Percentiles rank a stretch among this genome's conserved stretches.
Conservation (phyloP, 257 asterid species). For the Avicennia marina region DNA sequence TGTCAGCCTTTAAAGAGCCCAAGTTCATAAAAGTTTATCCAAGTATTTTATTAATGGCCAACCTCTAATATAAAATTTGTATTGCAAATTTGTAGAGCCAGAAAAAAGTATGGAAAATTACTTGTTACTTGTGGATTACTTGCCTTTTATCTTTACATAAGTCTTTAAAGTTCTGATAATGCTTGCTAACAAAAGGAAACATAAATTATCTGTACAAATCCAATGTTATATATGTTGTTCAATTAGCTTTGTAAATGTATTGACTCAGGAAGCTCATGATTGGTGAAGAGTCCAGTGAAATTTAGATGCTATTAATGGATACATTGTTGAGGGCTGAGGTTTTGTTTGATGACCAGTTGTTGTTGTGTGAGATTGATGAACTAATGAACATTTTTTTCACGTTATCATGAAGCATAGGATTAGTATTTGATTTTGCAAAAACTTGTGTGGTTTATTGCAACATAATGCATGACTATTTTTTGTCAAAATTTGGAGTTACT, state of each 20-base stretch:
- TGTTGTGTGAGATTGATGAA: background rate
- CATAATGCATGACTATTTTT: background rate
- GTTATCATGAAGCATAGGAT: too few relatives aligned
- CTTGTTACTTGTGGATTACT: background rate
- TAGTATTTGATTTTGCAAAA: too few relatives aligned
- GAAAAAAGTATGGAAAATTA: too few relatives aligned
- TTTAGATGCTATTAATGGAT: background rate
- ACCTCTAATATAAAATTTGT: background rate
- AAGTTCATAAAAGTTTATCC: background rate
- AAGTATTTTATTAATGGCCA: background rate
- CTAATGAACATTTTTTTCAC: too few relatives aligned
- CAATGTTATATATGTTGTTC: background rate
- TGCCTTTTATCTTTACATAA: background rate
- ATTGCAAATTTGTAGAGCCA: background rate
- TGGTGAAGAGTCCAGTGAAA: background rate
- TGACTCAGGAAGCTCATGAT: background rate
- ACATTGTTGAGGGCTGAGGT: background rate
- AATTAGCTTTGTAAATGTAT: background rate
- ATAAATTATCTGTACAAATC: background rate
- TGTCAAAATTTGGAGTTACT: background rate
- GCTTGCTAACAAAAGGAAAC: background rate
- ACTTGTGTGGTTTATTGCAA: background rate
- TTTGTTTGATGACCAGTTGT: background rate
- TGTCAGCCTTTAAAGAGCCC: background rate
- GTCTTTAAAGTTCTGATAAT: background rate